phyloP scores from a whole-genome alignment of 805 yeast species.

The Myxozyma monticola region DNA sequence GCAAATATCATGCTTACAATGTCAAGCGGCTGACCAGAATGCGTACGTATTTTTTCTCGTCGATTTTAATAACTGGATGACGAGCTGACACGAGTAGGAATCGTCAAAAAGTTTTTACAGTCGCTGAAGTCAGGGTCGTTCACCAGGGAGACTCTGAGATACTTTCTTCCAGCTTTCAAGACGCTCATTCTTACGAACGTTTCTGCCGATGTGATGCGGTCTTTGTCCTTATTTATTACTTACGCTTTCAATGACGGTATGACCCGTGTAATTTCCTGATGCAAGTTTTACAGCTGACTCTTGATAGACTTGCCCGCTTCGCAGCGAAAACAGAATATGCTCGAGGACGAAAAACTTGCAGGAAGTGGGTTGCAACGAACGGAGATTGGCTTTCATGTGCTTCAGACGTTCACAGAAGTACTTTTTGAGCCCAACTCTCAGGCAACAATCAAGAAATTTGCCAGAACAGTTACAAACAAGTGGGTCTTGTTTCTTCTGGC shows the following conservation, averaged over 20 bases:
- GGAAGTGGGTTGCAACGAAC: constrained; percentile 18
- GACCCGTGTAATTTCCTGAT: not conserved
- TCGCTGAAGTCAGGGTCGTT: constrained; percentile 48
- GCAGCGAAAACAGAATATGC: no score
- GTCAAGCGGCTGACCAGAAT: constrained; percentile 52
- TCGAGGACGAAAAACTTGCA: constrained; percentile 2
- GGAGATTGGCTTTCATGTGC: constrained; percentile 36
- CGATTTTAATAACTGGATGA: no score
- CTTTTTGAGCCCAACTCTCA: constrained; percentile 43
- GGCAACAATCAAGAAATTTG: constrained; percentile 43
- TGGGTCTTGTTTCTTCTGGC: constrained; percentile 61
- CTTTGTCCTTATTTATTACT: constrained; percentile 53
- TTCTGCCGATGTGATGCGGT: constrained; percentile 54
- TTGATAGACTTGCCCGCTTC: no score
- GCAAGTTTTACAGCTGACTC: not conserved
- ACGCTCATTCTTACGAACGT: constrained; percentile 50
- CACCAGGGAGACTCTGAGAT: constrained; percentile 42
- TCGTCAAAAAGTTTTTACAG: constrained; percentile 49
- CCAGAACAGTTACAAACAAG: constrained; percentile 61
- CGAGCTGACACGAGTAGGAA: constrained; percentile 23
- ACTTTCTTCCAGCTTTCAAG: constrained; percentile 44
- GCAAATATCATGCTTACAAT: constrained; percentile 55
- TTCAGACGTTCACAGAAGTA: constrained; percentile 44
- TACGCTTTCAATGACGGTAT: constrained; percentile 45
- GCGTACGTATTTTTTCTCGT: constrained; percentile 44